Evolutionary conservation across 176 grass and related monocot species (phyloP).

Genomic region (Leersia perrieri): DNA sequence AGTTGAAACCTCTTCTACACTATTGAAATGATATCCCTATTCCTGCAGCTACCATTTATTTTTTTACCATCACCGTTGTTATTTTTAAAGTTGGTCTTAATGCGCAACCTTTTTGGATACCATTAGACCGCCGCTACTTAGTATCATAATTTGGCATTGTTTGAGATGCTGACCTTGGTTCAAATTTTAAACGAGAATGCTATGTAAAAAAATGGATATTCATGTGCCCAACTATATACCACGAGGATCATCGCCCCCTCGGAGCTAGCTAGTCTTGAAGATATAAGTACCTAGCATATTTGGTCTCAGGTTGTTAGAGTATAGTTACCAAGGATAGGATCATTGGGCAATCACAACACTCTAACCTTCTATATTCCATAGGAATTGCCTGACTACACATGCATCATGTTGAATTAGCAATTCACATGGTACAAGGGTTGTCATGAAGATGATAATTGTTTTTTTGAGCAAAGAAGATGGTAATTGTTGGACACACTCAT

Average conservation of each 20-base stretch:
- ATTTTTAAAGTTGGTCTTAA: background rate
- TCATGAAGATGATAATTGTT: background rate
- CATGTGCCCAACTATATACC: background rate
- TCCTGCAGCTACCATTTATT: background rate
- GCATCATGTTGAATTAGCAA: background rate
- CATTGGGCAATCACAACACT: background rate
- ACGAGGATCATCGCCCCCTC: background rate
- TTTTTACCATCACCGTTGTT: background rate
- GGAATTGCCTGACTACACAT: background rate
- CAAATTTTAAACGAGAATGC: too few species aligned
- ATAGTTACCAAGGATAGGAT: background rate
- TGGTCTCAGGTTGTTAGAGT: background rate
- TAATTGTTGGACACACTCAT: background rate
- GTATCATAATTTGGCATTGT: background rate
- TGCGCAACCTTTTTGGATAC: background rate
- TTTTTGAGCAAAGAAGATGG: too few species aligned
- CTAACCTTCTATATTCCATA: background rate
- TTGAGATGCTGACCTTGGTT: background rate
- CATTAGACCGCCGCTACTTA: background rate
- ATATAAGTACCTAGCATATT: background rate
- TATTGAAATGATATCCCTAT: too few species aligned
- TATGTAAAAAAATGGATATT: background rate
- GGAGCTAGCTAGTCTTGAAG: background rate
- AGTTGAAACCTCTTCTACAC: background rate
- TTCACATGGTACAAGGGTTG: background rate